Conservation (phyloP, 2,329 filamentous ascomycete species). For the Lasiodiplodia theobromae region DNA sequence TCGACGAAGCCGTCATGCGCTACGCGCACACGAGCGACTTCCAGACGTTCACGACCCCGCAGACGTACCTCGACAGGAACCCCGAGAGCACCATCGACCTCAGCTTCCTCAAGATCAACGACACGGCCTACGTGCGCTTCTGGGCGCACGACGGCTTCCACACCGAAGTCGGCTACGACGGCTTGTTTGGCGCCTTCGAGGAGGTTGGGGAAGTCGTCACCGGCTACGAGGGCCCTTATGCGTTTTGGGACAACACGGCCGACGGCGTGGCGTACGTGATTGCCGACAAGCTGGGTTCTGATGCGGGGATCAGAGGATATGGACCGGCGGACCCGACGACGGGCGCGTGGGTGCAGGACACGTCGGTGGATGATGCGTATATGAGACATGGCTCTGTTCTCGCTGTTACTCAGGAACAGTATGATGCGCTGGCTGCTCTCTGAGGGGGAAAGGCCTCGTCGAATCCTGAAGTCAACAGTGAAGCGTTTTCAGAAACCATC, state of each 20-base stretch:
- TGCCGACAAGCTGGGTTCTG: conserved; percentile 28
- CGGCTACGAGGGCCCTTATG: conserved; percentile 32
- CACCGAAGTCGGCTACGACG: conserved; percentile 32
- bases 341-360: conserved; percentile 23
- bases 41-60: conserved; percentile 28
- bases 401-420: conserved; percentile 28
- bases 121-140: conserved; percentile 30
- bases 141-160: conserved; percentile 32
- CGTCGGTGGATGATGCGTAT: conserved; percentile 27
- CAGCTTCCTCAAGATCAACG: conserved; percentile 32
- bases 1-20: conserved; percentile 29
- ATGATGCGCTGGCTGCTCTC: conserved; percentile 30
- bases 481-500: too few relatives aligned
- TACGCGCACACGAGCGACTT: conserved; percentile 33
- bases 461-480: background rate
- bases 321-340: conserved; percentile 28
- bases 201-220: conserved; percentile 20
- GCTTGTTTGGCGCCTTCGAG: conserved; percentile 30
- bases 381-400: conserved; percentile 32
- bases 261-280: conserved; percentile 30
- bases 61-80: conserved; percentile 29
- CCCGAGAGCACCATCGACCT: conserved; percentile 31
- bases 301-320: conserved; percentile 26
- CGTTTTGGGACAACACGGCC: conserved; percentile 30
- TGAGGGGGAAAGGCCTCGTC: background rate